Conservation (phyloP, 106 monocot genomes). For the Platanthera zijinensis region DNA sequence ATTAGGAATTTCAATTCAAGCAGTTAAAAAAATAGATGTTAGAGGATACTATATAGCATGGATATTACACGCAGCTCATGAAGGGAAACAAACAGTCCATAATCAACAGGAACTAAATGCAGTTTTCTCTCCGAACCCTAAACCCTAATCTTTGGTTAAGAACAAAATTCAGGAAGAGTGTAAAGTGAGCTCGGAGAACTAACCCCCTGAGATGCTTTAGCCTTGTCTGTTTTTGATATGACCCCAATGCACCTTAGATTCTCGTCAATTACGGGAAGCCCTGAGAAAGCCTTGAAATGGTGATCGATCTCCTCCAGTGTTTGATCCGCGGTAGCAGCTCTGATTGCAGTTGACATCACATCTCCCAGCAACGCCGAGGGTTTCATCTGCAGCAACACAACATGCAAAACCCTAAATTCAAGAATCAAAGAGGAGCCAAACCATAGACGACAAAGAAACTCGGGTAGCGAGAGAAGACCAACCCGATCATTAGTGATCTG, state of each 20-base stretch:
- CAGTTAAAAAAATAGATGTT: too few relatives aligned
- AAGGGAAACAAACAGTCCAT: neutral
- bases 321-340: conserved; percentile 49
- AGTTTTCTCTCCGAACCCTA: neutral
- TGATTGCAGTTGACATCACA: conserved; percentile 59
- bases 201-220: conserved; percentile 56
- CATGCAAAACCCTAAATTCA: neutral
- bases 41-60: neutral
- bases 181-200: conserved; percentile 5
- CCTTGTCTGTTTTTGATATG: conserved; percentile 55
- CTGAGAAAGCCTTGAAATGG: conserved; percentile 54
- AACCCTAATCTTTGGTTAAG: neutral
- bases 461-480: neutral
- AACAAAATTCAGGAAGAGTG: neutral
- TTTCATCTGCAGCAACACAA: conserved; percentile 18
- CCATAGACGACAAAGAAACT: neutral
- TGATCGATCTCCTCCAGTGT: conserved; percentile 57
- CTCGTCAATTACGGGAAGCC: conserved; percentile 66
- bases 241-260: conserved; percentile 68
- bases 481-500: conserved; percentile 50
- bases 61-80: neutral
- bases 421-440: neutral
- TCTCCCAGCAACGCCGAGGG: conserved; percentile 41
- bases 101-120: neutral
- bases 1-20: too few relatives aligned